These are phyloP conservation scores for Cystobasidiaceae sp. DNA, from an alignment of 1,284 basidiomycete genomes.

Conservation along the genomic window DNA sequence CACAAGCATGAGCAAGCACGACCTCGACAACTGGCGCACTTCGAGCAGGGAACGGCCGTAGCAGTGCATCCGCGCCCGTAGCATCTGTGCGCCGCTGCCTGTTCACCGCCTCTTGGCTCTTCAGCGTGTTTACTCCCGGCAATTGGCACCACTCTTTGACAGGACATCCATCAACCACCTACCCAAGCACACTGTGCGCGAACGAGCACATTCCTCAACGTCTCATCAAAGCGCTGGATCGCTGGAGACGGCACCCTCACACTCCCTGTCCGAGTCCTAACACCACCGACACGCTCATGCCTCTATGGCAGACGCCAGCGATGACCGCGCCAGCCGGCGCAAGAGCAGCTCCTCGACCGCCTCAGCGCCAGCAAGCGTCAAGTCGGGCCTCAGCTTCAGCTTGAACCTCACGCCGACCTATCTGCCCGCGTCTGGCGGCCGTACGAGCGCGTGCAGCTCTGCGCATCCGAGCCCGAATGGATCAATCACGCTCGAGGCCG, in stretches of 20 bases:
- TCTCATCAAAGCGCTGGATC: no score
- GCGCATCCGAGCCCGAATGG: slow-evolving; percentile 4
- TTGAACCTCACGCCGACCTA: not conserved
- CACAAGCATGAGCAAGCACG: not conserved
- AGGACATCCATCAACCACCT: not conserved
- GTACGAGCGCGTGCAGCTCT: not conserved
- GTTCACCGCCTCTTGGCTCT: not conserved
- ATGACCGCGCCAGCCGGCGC: no score
- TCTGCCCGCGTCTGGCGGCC: no score
- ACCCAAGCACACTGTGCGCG: not conserved
- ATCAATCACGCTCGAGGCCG: not conserved
- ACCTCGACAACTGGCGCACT: no score
- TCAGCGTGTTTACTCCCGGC: not conserved
- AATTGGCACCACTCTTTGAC: not conserved
- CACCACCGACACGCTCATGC: no score
- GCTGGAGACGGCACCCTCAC: no score
- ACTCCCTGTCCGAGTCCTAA: no score
- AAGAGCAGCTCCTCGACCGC: no score
- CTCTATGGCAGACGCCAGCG: no score
- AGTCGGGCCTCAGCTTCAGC: not conserved
- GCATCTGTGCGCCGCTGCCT: not conserved
- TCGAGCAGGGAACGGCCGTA: no score
- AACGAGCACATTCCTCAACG: no score
- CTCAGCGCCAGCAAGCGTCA: no score
- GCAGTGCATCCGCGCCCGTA: not conserved